Evolutionary conservation across 768 basidiomycete genomes (phyloP), one percentile per base, ranked within the genome.

Genomic region (Boletus speciosus): DNA sequence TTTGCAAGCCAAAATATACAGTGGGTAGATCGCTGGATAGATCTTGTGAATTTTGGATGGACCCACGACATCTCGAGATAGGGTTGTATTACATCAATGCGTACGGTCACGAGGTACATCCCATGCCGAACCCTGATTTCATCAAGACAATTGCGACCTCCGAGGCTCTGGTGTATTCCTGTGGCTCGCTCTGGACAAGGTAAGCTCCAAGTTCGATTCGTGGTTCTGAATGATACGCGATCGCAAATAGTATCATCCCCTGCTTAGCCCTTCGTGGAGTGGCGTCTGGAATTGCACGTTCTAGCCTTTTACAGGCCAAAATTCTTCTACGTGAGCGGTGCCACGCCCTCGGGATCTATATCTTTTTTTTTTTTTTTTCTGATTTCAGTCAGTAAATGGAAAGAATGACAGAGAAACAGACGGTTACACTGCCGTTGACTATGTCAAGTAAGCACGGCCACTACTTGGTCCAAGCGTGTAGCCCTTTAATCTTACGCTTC

Each of bases 101-200:
- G 7, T 95, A 93, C 62, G 92, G 92, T 10, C 87, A 86, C 71
- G 92, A 96, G 72, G 88, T 97, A n/a, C 85, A 90, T 64, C 94
- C 94, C 16, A 77, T 81, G 39, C 93, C 94, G 0, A 96, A 95
- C 67, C 81, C 85, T 2, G 90, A 89, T 40, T 92, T 86, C 64
- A 65, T 98, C 47, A 70, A 80, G 12, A 79, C 81, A 48, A 73
- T 96, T 10, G 70, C 72, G 4, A 72, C 77, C 31, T 80, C 80
- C 52, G 82, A 89, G 58, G 74, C 88, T 3, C 74, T 98, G 29
- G 84, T 98, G 3, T 97, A 96, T 67, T 94, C 92, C 4, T 94
- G 93, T 65, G 94, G 94, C 6, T 96, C 93, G 2, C 74, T 98
- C 8, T 98, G 92, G 92, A 98, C 94, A 14, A 93, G 90, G 91